These are phyloP conservation scores for Prosopis cineraria DNA, from an alignment of 306 rosid genomes.

Conservation along the genomic window DNA sequence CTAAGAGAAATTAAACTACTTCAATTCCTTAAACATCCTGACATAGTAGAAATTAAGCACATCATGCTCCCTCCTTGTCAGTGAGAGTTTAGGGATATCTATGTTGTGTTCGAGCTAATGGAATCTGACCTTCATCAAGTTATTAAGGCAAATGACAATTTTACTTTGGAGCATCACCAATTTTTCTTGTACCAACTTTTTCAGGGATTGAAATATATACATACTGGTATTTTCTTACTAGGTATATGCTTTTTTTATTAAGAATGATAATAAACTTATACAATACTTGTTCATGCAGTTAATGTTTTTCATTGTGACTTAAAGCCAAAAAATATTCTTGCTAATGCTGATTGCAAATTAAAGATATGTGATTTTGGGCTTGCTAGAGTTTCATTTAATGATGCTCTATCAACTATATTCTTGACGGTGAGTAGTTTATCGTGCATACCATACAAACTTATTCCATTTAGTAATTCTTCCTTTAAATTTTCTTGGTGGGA, in stretches of 20 bases:
- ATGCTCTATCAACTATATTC: constrained; percentile 93
- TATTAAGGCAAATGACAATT: constrained; percentile 49
- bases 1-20: constrained; percentile 51
- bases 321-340: constrained; percentile 97
- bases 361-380: constrained; percentile 99
- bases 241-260: constrained; percentile 11
- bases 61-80: constrained; percentile 56
- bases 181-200: constrained; percentile 96
- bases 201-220: constrained; percentile 86
- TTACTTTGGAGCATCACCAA: constrained; percentile 53
- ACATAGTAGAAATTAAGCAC: constrained; percentile 51
- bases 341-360: constrained; percentile 96
- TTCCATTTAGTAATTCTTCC: not conserved
- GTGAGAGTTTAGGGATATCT: constrained; percentile 50
- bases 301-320: constrained; percentile 98
- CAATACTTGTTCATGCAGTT: constrained; percentile 53
- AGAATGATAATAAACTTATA: not conserved
- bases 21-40: constrained; percentile 48
- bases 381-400: constrained; percentile 95
- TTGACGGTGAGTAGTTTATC: constrained; percentile 79
- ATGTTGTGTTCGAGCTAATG: constrained; percentile 58
- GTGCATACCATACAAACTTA: constrained; percentile 28
- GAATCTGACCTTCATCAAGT: constrained; percentile 63
- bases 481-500: constrained; percentile 21
- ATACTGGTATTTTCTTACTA: constrained; percentile 61